These are phyloP conservation scores for Septoria linicola DNA, from an alignment of 2,329 filamentous ascomycete genomes.

Conservation along the genomic window DNA sequence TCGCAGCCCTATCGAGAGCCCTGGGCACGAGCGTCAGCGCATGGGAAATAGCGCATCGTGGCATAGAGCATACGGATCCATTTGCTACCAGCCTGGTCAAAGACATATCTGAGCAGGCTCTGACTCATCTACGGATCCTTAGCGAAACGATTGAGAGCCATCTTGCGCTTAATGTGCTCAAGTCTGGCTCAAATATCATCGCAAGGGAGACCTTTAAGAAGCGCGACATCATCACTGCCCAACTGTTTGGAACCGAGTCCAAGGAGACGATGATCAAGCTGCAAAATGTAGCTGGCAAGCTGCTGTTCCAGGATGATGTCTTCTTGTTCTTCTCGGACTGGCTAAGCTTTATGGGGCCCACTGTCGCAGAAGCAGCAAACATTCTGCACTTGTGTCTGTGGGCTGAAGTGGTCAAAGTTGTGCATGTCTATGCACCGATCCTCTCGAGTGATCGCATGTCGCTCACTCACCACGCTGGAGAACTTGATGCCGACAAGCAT, in stretches of 20 bases:
- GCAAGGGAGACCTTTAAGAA: conserved; percentile 28
- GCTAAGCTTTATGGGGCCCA: conserved; percentile 33
- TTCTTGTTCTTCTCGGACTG: conserved; percentile 78
- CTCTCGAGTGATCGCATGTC: not conserved
- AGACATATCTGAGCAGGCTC: conserved; percentile 75
- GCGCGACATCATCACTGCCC: conserved; percentile 32
- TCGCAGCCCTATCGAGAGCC: conserved; percentile 38
- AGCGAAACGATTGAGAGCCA: conserved; percentile 87
- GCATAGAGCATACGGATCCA: conserved; percentile 64
- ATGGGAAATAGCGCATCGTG: conserved; percentile 88
- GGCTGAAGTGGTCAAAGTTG: conserved; percentile 83
- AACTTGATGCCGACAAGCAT: not conserved
- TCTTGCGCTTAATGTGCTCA: conserved; percentile 70
- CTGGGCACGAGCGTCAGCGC: conserved; percentile 85
- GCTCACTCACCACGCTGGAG: not conserved
- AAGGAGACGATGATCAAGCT: conserved; percentile 27
- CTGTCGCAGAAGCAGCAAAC: conserved; percentile 44
- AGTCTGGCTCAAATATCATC: conserved; percentile 49
- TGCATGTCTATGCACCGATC: conserved; percentile 53
- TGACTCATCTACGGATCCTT: conserved; percentile 84
- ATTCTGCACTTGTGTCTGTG: conserved; percentile 83
- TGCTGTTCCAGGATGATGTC: conserved; percentile 67
- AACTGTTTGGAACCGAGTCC: conserved; percentile 34
- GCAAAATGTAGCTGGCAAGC: conserved; percentile 23
- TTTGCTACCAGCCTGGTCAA: conserved; percentile 70